These are phyloP conservation scores for Colletotrichum karsti DNA, from an alignment of 2,329 filamentous ascomycete genomes.

Conservation along the genomic window DNA sequence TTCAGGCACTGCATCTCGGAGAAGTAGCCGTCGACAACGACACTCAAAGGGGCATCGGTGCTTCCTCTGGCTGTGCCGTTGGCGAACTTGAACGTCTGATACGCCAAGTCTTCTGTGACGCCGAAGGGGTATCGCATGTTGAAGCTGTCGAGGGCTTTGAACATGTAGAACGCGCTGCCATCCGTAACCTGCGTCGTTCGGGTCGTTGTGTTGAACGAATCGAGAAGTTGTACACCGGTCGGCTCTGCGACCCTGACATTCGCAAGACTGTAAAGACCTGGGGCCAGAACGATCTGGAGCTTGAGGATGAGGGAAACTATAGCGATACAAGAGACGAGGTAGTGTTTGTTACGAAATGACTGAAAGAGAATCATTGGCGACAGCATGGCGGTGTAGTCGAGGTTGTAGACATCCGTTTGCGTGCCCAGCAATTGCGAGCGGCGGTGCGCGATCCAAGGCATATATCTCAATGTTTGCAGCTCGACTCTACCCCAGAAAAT, in stretches of 20 bases:
- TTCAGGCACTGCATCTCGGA: not conserved
- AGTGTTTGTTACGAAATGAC: not conserved
- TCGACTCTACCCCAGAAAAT: not conserved
- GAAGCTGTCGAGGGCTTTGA: not conserved
- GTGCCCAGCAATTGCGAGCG: rapidly evolving
- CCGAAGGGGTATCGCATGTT: not conserved
- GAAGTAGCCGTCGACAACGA: not conserved
- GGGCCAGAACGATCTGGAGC: not conserved
- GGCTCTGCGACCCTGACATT: not conserved
- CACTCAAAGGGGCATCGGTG: not conserved
- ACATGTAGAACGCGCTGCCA: not conserved
- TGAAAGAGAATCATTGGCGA: not conserved
- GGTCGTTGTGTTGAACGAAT: not conserved
- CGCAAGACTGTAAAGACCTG: not conserved
- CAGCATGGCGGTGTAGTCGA: not conserved
- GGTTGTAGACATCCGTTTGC: not conserved
- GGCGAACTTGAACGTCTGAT: not conserved
- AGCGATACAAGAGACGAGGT: not conserved
- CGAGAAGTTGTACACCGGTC: not conserved
- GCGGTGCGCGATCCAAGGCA: not conserved
- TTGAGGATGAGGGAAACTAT: not conserved
- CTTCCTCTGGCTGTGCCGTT: not conserved
- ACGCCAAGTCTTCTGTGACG: not conserved
- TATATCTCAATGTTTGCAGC: not conserved
- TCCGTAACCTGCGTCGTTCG: not conserved